These are phyloP conservation scores for Cutaneotrichosporon cavernicola DNA, from an alignment of 1,284 basidiomycete genomes.

Conservation along the genomic window DNA sequence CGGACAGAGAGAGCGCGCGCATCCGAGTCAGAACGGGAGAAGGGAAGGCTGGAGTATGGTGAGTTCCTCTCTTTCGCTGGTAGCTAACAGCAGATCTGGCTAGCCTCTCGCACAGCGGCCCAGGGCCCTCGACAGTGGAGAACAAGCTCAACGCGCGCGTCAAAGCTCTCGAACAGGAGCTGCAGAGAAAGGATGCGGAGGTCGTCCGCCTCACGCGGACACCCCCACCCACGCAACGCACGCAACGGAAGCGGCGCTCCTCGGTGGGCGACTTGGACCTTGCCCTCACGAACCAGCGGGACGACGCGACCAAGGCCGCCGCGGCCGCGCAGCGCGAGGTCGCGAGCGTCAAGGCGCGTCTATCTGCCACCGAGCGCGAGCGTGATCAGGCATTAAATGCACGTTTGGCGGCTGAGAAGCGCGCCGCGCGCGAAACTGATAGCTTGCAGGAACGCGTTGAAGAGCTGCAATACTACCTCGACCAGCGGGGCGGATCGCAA, in stretches of 20 bases:
- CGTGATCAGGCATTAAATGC: constrained; percentile 50
- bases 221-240: not conserved
- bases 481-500: constrained; percentile 27
- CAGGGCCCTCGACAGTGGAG: constrained; percentile 12
- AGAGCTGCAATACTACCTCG: constrained; percentile 47
- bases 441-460: constrained; percentile 41
- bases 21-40: constrained; percentile 41
- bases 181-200: constrained; percentile 31
- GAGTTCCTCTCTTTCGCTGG: not conserved
- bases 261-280: not conserved
- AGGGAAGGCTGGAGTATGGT: constrained; percentile 43
- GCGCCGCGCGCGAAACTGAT: constrained; percentile 36
- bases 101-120: constrained; percentile 8
- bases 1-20: constrained; percentile 30
- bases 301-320: constrained; percentile 14
- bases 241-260: not conserved
- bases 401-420: constrained; percentile 46
- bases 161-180: constrained; percentile 36
- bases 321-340: constrained; percentile 20
- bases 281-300: constrained; percentile 29
- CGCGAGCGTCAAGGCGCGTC: constrained; percentile 28
- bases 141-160: constrained; percentile 28
- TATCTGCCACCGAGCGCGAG: constrained; percentile 16
- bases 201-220: constrained; percentile 13
- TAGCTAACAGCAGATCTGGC: constrained; percentile 18